A percentile compares a stretch with the other conserved stretches of the same genome.
Evolutionary conservation across 2,329 filamentous ascomycete genomes (phyloP).

Genomic region (Didymella segeticola): DNA sequence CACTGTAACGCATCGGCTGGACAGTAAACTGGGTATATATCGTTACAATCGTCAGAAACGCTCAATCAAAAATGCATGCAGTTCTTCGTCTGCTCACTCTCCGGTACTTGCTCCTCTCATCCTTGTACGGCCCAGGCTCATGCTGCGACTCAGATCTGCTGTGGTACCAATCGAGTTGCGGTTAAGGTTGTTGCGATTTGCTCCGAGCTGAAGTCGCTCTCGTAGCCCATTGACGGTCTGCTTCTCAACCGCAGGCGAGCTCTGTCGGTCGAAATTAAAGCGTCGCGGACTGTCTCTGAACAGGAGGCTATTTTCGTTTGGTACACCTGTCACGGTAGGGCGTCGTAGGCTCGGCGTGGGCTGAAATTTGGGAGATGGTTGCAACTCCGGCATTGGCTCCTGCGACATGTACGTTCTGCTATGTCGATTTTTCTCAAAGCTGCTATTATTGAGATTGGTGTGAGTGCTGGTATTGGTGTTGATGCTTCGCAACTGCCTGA

Average conservation of each 20-base stretch:
- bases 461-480: slow-evolving; percentile 31
- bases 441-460: slow-evolving; percentile 23
- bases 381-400: slow-evolving; percentile 47
- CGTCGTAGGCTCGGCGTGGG: slow-evolving; percentile 38
- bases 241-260: slow-evolving; percentile 42
- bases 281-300: slow-evolving; percentile 37
- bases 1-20: slow-evolving; percentile 17
- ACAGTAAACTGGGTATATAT: slow-evolving; percentile 39
- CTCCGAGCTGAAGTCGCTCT: slow-evolving; percentile 34
- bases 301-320: slow-evolving; percentile 37
- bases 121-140: slow-evolving; percentile 38
- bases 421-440: slow-evolving; percentile 25
- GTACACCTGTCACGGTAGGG: slow-evolving; percentile 32
- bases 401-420: slow-evolving; percentile 47
- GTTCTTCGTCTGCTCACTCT: slow-evolving; percentile 37
- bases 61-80: slow-evolving; percentile 13
- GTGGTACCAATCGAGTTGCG: slow-evolving; percentile 39
- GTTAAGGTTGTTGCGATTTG: slow-evolving; percentile 34
- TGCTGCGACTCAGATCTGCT: slow-evolving; percentile 35
- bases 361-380: slow-evolving; percentile 41
- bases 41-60: slow-evolving; percentile 36
- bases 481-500: slow-evolving; percentile 41
- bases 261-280: slow-evolving; percentile 39
- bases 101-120: slow-evolving; percentile 39
- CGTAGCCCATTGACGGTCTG: slow-evolving; percentile 30